Conservation (phyloP, 2,329 filamentous ascomycete species). For the Alternaria tenuissima region DNA sequence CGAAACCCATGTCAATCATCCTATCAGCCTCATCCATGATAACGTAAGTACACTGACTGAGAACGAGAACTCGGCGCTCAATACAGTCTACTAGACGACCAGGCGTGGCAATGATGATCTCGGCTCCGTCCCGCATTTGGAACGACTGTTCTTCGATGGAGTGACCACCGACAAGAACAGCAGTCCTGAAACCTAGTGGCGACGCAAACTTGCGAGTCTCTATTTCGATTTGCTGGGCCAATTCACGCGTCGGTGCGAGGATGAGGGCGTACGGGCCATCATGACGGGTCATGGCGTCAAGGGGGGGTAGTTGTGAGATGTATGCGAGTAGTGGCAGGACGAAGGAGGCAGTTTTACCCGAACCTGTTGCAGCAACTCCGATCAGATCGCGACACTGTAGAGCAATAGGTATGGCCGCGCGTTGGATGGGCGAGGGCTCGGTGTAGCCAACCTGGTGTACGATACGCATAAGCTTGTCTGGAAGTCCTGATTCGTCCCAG, state of each 20-base stretch:
- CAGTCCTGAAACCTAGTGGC: slow-evolving; percentile 90
- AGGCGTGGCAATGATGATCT: slow-evolving; percentile 98
- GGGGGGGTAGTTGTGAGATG: slow-evolving; percentile 85
- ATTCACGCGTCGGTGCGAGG: slow-evolving; percentile 92
- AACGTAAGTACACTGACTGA: slow-evolving; percentile 96
- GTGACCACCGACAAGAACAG: slow-evolving; percentile 98
- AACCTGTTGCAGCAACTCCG: slow-evolving; percentile 96
- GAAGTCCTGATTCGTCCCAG: slow-evolving; percentile 86
- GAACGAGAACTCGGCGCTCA: slow-evolving; percentile 87
- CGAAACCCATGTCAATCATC: slow-evolving; percentile 98
- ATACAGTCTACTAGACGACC: slow-evolving; percentile 97
- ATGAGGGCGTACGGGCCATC: slow-evolving; percentile 98
- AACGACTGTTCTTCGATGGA: slow-evolving; percentile 92
- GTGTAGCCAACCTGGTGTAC: slow-evolving; percentile 86
- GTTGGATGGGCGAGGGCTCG: slow-evolving; percentile 90
- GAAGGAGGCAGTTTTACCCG: slow-evolving; percentile 97
- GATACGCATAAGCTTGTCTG: slow-evolving; percentile 79
- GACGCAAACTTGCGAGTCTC: slow-evolving; percentile 92
- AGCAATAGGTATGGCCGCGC: slow-evolving; percentile 94
- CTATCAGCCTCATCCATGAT: slow-evolving; percentile 99
- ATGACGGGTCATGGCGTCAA: slow-evolving; percentile 86
- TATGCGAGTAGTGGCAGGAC: slow-evolving; percentile 91
- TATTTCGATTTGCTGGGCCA: slow-evolving; percentile 96
- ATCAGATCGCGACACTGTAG: slow-evolving; percentile 94
- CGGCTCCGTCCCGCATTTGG: slow-evolving; percentile 87